A percentile compares a stretch with the other conserved stretches of the same genome.
phyloP scores from a whole-genome alignment of 2,329 filamentous ascomycete species.

The Aureobasidium namibiae region DNA sequence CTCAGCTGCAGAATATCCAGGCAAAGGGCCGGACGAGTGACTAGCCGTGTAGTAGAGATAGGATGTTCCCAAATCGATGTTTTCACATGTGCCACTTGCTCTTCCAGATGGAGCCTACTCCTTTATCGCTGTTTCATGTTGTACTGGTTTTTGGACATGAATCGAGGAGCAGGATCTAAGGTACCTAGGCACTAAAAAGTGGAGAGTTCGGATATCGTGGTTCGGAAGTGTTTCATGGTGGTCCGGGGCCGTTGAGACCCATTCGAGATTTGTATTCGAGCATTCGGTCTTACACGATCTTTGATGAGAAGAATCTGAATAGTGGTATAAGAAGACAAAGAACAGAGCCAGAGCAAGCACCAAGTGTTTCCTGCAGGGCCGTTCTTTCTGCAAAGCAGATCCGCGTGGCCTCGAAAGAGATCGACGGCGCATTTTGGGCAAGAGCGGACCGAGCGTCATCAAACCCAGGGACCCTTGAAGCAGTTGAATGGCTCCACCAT shows the following conservation, averaged over 20 bases:
- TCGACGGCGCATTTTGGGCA: neutral
- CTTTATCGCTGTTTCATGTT: too few relatives aligned
- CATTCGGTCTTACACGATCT: neutral
- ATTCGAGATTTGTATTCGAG: neutral
- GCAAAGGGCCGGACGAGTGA: neutral
- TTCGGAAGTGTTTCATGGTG: conserved; percentile 1
- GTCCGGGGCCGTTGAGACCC: neutral
- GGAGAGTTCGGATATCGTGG: neutral
- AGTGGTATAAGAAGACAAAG: neutral
- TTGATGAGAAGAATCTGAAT: neutral
- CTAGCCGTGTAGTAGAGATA: neutral
- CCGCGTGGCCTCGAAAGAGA: neutral
- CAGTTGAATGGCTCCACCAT: neutral
- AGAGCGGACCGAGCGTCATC: neutral
- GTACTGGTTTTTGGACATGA: neutral
- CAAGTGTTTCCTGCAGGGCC: neutral
- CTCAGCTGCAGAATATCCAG: conserved; percentile 33
- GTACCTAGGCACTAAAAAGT: neutral
- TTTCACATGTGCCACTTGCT: too few relatives aligned
- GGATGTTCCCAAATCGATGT: too few relatives aligned
- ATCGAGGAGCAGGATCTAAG: neutral
- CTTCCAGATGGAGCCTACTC: too few relatives aligned
- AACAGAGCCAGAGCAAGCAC: neutral
- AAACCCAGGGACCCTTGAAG: too few relatives aligned
- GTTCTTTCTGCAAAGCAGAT: conserved; percentile 5